Evolutionary conservation across 2,329 filamentous ascomycete genomes (phyloP), one percentile per base, ranked within the genome.

Genomic region (Aspergillus aculeatinus): DNA sequence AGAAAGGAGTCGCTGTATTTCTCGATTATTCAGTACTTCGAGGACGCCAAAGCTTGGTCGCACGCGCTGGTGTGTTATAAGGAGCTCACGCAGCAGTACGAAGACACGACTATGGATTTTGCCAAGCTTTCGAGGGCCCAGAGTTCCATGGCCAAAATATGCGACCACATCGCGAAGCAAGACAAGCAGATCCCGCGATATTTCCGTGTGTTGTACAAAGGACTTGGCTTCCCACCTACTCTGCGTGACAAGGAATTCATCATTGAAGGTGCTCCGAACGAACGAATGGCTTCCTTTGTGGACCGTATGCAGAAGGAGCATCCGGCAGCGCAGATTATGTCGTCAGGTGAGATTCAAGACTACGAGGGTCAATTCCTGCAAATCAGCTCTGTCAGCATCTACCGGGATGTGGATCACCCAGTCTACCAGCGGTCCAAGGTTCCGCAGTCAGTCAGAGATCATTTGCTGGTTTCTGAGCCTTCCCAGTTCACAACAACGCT

Each of bases 11-110:
- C 87, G 42, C 84, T 98, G 53, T 97, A 96, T 77, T 96, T 97
- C 70, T 86, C 92, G 66, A 96, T 98, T 83, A 96, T 98, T 73
- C 92, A 93, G 74, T 84, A 94, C 72, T 97, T 95, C 65, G 94
- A 98, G 72, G 92, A 96, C 61, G 93, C 92, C n/a, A 89, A 92
- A 72, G 92, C 92, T 0, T 98, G 94, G 94, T 89, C 90, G 69
- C 91, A 91, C 74, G 94, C 93, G 1, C 79, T 99, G 48, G 84
- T 87, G 5, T 91, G 91, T 3, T 98, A 99, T 77, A 90, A 90
- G 72, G 94, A 99, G 76, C 86, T 99, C 55, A 90, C 93, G 51
- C 78, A 82, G n/a, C 92, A 98, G 76, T 99, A 98, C 72, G 92
- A 96, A 78, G 86, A 84, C 66, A 96, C 92, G 61, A 79, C 90